Percentiles rank a stretch among this genome's conserved stretches.
phyloP scores from a whole-genome alignment of 441 rosid species.

The Jatropha podagrica region DNA sequence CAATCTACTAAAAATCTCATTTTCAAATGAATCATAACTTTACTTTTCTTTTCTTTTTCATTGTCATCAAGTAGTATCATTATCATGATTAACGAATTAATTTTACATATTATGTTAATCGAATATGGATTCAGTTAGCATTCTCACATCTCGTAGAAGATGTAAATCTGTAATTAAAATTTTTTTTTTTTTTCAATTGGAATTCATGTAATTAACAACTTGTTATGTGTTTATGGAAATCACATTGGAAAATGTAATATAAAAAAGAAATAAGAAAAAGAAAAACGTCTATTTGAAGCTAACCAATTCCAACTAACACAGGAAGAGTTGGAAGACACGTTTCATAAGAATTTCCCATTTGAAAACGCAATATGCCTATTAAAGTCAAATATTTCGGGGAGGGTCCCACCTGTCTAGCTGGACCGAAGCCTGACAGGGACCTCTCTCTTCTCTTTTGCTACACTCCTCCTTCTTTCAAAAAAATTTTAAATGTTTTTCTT shows the following conservation, averaged over 20 bases:
- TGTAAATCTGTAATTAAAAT: too few species aligned
- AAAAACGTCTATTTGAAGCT: constrained; percentile 23
- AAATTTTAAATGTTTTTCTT: too few species aligned
- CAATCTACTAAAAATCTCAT: too few species aligned
- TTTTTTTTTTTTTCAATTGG: too few species aligned
- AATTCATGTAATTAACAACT: too few species aligned
- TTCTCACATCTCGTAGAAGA: too few species aligned
- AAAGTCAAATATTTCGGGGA: constrained; percentile 6
- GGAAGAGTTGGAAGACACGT: not conserved
- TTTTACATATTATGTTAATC: too few species aligned
- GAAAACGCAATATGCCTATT: not conserved
- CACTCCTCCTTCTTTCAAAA: not conserved
- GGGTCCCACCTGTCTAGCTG: not conserved
- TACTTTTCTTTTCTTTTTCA: too few species aligned
- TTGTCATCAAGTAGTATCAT: too few species aligned
- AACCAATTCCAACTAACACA: constrained; percentile 21
- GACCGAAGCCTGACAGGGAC: not conserved
- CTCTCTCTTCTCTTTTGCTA: not conserved
- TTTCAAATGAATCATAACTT: too few species aligned
- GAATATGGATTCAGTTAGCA: too few species aligned
- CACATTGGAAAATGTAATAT: not conserved
- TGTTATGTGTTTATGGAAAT: not conserved
- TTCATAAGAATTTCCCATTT: not conserved
- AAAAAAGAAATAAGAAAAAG: not conserved
- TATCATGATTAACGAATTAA: too few species aligned